Evolutionary conservation across 805 yeast genomes (phyloP).

Genomic region (Candida sanyiensis): DNA sequence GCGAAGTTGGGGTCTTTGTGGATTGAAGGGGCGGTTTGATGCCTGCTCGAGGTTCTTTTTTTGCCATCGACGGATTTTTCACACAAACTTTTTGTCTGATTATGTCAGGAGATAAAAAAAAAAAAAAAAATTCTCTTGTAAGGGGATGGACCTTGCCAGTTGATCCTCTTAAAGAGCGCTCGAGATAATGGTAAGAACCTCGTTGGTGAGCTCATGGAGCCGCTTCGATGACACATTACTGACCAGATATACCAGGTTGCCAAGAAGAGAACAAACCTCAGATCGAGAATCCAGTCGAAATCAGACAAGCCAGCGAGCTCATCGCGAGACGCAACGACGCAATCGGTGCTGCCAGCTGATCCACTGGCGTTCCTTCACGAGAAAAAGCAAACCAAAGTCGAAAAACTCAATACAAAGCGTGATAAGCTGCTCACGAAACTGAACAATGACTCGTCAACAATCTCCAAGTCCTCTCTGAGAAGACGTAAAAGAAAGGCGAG

Average conservation of each 20-base stretch:
- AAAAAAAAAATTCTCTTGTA: background rate
- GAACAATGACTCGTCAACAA: conserved; percentile 31
- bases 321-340: background rate
- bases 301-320: conserved; percentile 16
- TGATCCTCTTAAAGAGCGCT: too few species aligned
- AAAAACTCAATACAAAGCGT: conserved; percentile 39
- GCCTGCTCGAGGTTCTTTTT: conserved; percentile 4
- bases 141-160: too few species aligned
- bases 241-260: conserved; percentile 29
- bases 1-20: background rate
- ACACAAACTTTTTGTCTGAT: background rate
- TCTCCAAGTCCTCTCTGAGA: conserved; percentile 62
- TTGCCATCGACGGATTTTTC: background rate
- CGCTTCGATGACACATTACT: background rate
- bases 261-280: conserved; percentile 41
- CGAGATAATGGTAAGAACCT: too few species aligned
- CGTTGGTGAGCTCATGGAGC: background rate
- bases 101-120: conserved; percentile 5
- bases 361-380: conserved; percentile 47
- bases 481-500: conserved; percentile 57
- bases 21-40: background rate
- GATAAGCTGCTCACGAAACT: conserved; percentile 35
- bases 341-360: conserved; percentile 27
- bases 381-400: conserved; percentile 47
- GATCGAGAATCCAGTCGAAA: conserved; percentile 28